Evolutionary conservation across 2,329 filamentous ascomycete species (phyloP), one percentile per base, ranked within the genome.

Genomic region (Fusarium zealandicum): DNA sequence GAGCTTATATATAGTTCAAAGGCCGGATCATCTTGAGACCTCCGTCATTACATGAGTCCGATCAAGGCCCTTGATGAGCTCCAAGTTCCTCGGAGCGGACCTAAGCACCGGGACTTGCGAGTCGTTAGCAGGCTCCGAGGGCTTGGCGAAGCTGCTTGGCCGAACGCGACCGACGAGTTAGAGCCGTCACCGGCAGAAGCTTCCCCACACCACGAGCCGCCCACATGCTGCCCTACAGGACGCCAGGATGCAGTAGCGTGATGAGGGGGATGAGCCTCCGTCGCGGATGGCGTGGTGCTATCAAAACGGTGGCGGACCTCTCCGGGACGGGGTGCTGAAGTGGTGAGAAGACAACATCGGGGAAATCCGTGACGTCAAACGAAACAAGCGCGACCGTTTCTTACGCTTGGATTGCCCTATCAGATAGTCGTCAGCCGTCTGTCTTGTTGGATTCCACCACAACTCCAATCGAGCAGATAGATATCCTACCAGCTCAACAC

Each of bases 1-100:
- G 37, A 51, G 51, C 43, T 51, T 50, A 65, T 67, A 67, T 67
- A 67, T 67, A 66, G 43, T 49, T 53, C 27, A 41, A 25, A 39
- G 41, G 16, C 37, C 38, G 17, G 14, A 17, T 33, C 32, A 28
- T 47, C 45, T 32, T 41, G 40, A 40, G 36, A 39, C 28, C 38
- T 52, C 53, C 49, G 45, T 66, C 54, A 54, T 59, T 43, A 25
- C 13, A 30, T 42, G 27, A 18, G 31, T 30, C 13, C 13, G 13
- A 33, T 17, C 25, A 36, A 41, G 17, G 16, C 22, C 31, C 39
- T 31, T 32, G 43, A 40, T 50, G 31, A 54, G 33, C 47, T 27
- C 43, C 45, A 38, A 53, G 44, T 32, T 14, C 49, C 37, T 39
- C 41, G 39, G 49, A 51, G 51, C 54, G 59, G 45, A 63, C 51